These are phyloP conservation scores for Symbiodinium natans DNA, from an alignment of 73 alveolate genomes.

Conservation along the genomic window DNA sequence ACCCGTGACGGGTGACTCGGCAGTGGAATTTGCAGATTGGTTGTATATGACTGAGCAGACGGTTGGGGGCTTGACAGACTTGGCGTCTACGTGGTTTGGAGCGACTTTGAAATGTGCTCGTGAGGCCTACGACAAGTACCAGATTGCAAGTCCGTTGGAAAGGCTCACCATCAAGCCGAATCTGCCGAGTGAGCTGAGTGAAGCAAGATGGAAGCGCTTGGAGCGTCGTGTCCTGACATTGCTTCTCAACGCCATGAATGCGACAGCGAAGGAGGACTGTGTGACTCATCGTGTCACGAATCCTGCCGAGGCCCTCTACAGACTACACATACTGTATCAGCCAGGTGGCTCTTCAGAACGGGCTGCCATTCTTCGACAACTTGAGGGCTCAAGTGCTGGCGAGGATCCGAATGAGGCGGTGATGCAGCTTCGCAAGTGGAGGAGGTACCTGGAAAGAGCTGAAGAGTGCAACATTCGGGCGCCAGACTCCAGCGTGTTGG, in stretches of 20 bases:
- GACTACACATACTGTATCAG: not conserved
- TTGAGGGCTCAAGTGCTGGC: not conserved
- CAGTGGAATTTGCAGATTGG: not conserved
- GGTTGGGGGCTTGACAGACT: not conserved
- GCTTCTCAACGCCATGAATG: not conserved
- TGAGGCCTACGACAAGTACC: not conserved
- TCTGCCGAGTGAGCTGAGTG: not conserved
- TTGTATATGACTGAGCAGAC: not conserved
- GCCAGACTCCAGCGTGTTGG: not conserved
- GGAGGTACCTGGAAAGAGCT: not conserved
- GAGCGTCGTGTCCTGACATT: not conserved
- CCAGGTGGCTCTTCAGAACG: not conserved
- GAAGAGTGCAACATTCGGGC: not conserved
- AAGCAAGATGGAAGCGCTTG: not conserved
- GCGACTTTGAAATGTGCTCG: not conserved
- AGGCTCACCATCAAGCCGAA: not conserved
- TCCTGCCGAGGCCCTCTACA: not conserved
- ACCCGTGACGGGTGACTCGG: not conserved
- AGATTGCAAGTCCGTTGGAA: not conserved
- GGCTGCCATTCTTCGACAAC: not conserved
- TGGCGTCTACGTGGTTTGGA: not conserved
- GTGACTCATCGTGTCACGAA: not conserved
- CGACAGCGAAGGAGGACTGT: not conserved
- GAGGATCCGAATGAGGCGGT: not conserved
- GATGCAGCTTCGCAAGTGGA: not conserved